Evolutionary conservation across 805 yeast species (phyloP).

Genomic region (Metschnikowia matae): DNA sequence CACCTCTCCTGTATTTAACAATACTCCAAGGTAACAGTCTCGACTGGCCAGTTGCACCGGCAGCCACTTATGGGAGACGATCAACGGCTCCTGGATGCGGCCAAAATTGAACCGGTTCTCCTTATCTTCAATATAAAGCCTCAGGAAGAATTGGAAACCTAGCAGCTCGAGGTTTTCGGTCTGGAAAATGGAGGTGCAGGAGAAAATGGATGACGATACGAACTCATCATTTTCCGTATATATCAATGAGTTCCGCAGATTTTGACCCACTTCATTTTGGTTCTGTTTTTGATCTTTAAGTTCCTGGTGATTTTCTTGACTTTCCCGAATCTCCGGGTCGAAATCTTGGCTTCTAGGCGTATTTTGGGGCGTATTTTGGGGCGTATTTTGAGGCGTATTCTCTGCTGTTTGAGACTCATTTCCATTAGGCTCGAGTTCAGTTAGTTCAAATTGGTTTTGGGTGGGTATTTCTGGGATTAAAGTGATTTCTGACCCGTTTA

Average conservation of each 20-base stretch:
- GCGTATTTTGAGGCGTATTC: no score
- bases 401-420: no score
- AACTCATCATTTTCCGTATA: conserved; percentile 2
- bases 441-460: background rate
- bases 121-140: conserved; percentile 22
- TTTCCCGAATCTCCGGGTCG: no score
- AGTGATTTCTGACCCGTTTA: no score
- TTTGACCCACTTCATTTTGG: no score
- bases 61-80: conserved; percentile 36
- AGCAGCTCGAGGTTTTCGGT: conserved; percentile 25
- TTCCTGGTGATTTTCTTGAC: no score
- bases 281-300: no score
- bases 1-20: conserved; percentile 38
- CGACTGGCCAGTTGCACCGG: conserved; percentile 20
- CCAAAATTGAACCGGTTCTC: conserved; percentile 29
- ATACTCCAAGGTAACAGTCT: conserved; percentile 30
- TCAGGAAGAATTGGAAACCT: conserved; percentile 29
- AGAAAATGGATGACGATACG: conserved; percentile 21
- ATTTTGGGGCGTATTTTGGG: no score
- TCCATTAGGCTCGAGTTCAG: no score
- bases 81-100: conserved; percentile 29
- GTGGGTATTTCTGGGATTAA: background rate
- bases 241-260: background rate
- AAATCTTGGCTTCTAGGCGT: no score
- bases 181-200: conserved; percentile 23